phyloP scores from a whole-genome alignment of 2,329 filamentous ascomycete genomes.

The Botrytis porri region DNA sequence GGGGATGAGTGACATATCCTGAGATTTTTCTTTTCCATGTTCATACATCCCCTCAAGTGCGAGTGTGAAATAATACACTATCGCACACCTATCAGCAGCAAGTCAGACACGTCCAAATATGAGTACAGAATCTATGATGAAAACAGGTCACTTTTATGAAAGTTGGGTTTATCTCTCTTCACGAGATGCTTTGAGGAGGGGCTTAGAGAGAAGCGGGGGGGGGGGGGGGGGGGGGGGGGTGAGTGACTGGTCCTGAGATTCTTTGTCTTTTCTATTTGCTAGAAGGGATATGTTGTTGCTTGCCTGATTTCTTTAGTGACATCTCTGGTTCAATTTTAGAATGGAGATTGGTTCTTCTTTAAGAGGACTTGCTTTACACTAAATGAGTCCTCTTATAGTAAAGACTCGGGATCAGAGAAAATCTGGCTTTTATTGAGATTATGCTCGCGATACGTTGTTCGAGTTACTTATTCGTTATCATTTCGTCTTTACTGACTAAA shows the following conservation, averaged over 20 bases:
- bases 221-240: too few species aligned
- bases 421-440: background rate
- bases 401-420: too few species aligned
- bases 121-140: background rate
- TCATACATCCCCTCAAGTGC: too few species aligned
- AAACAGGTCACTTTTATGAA: background rate
- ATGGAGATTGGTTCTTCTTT: accelerated
- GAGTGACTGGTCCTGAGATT: background rate
- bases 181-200: too few species aligned
- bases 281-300: accelerated
- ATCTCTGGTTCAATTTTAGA: accelerated
- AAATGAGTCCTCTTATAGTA: background rate
- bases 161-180: too few species aligned
- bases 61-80: too few species aligned
- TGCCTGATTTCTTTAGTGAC: background rate
- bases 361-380: background rate
- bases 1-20: too few species aligned
- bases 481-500: background rate
- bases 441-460: background rate
- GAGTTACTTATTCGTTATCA: background rate
- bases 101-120: too few species aligned
- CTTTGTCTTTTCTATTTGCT: background rate
- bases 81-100: too few species aligned
- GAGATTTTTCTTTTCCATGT: too few species aligned
- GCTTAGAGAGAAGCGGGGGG: background rate